Conservation (phyloP, 768 basidiomycete species). For the Xanthoconium purpureum region DNA sequence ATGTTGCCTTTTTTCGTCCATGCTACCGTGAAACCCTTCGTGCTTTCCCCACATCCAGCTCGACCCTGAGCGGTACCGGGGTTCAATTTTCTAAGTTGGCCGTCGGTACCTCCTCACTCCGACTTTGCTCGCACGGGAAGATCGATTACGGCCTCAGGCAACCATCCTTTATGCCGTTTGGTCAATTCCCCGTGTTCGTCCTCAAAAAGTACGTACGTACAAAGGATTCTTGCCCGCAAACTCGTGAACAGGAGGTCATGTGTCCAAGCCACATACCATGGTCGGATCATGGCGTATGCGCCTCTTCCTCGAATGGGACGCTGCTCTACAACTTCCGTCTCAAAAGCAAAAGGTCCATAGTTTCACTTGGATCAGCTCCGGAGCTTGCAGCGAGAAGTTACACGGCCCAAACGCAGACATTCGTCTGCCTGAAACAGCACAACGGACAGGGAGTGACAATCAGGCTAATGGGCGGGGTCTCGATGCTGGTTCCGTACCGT, state of each 20-base stretch:
- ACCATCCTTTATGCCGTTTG: constrained; percentile 15
- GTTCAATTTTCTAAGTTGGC: constrained; percentile 11
- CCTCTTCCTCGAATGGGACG: background rate
- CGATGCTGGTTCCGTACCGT: constrained; percentile 34
- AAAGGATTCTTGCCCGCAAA: too few species aligned
- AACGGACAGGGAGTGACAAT: background rate
- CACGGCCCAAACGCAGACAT: constrained; percentile 19
- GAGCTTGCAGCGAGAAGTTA: constrained; percentile 37
- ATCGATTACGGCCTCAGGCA: constrained; percentile 21
- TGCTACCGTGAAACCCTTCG: constrained; percentile 25
- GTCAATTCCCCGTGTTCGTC: constrained; percentile 11
- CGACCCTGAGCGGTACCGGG: background rate
- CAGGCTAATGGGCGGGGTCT: constrained; percentile 11
- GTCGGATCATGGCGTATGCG: constrained; percentile 20
- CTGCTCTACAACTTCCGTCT: constrained; percentile 31
- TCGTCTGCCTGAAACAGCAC: constrained; percentile 7
- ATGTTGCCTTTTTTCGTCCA: background rate
- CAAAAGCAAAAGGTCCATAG: constrained; percentile 26
- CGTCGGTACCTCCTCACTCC: background rate
- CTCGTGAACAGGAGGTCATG: too few species aligned
- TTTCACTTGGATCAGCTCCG: constrained; percentile 33
- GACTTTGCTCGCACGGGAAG: constrained; percentile 8
- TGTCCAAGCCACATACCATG: constrained; percentile 2
- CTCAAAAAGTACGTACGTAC: too few species aligned
- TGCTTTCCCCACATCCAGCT: constrained; percentile 7